These are phyloP conservation scores for Penicillium sp. DNA, from an alignment of 2,329 filamentous ascomycete genomes.

Conservation along the genomic window DNA sequence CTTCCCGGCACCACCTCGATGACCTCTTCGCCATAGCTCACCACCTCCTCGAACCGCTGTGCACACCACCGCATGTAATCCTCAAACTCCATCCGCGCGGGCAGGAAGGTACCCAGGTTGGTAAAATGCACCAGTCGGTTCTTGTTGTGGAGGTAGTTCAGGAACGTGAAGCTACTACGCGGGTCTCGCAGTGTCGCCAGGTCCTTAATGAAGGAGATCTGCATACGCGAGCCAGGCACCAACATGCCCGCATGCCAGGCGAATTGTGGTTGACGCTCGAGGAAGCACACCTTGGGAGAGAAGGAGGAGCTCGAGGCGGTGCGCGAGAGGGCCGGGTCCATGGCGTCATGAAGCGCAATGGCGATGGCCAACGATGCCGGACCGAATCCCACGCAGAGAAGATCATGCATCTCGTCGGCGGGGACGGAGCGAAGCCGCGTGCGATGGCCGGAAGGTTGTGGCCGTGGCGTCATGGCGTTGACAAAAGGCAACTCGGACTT, in stretches of 20 bases:
- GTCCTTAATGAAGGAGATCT: constrained; percentile 96
- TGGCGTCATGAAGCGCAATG: constrained; percentile 77
- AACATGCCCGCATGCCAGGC: constrained; percentile 96
- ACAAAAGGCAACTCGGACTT: constrained; percentile 25
- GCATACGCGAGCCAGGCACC: constrained; percentile 88
- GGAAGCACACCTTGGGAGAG: constrained; percentile 69
- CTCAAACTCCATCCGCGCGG: constrained; percentile 81
- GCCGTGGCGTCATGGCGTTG: constrained; percentile 18
- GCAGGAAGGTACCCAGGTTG: constrained; percentile 83
- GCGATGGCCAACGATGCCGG: constrained; percentile 86
- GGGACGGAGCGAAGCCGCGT: constrained; percentile 50
- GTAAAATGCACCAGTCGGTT: constrained; percentile 81
- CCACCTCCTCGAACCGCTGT: constrained; percentile 64
- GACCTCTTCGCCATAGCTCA: constrained; percentile 74
- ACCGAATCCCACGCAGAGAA: constrained; percentile 88
- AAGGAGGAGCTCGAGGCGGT: constrained; percentile 33
- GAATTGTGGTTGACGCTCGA: constrained; percentile 79
- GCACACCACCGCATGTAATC: constrained; percentile 95
- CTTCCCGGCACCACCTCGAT: constrained; percentile 60
- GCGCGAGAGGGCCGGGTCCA: constrained; percentile 45
- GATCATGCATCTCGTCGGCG: constrained; percentile 65
- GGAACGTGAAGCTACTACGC: constrained; percentile 84
- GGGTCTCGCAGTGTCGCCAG: constrained; percentile 84
- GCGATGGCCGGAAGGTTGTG: constrained; percentile 14
- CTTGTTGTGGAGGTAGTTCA: constrained; percentile 85